phyloP scores from a whole-genome alignment of 768 basidiomycete genomes.

The Calvatia gigantea region DNA sequence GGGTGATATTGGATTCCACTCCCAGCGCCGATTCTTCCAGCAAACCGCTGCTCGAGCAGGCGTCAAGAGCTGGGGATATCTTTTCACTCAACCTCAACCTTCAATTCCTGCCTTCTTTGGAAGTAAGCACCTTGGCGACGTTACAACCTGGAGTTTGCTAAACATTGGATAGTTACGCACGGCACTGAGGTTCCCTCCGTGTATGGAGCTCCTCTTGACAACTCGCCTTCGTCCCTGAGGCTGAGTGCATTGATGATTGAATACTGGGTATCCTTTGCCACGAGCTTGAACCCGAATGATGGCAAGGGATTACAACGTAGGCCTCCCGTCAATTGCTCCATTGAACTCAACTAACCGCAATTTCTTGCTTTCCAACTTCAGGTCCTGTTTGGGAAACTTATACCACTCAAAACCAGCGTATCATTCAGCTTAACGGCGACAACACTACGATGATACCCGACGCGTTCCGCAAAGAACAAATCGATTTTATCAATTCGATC shows the following conservation, averaged over 20 bases:
- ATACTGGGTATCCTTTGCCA: constrained; percentile 41
- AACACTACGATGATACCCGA: constrained; percentile 34
- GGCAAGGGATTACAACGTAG: constrained; percentile 27
- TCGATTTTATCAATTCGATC: constrained; percentile 31
- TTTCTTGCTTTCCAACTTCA: no score
- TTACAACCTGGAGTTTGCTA: not conserved
- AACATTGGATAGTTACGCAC: constrained; percentile 24
- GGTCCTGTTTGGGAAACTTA: constrained; percentile 30
- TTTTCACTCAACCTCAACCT: constrained; percentile 38
- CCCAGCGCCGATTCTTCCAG: constrained; percentile 35
- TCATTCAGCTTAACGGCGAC: constrained; percentile 29
- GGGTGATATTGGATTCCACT: constrained; percentile 37
- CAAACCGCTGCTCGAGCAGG: constrained; percentile 34
- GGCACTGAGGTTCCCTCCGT: constrained; percentile 31
- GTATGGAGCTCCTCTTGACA: constrained; percentile 27
- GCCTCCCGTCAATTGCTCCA: constrained; percentile 1
- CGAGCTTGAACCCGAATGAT: constrained; percentile 37
- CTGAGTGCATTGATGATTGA: constrained; percentile 34
- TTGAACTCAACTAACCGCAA: not conserved
- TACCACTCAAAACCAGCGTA: constrained; percentile 17
- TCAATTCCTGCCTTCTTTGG: constrained; percentile 21
- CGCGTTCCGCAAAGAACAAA: constrained; percentile 31
- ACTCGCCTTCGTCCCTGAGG: constrained; percentile 17
- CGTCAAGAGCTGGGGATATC: constrained; percentile 37
- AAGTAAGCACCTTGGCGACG: constrained; percentile 22